These are phyloP conservation scores for Obelidium mucronatum DNA, from an alignment of 192 early-diverging fungal species.

Conservation along the genomic window DNA sequence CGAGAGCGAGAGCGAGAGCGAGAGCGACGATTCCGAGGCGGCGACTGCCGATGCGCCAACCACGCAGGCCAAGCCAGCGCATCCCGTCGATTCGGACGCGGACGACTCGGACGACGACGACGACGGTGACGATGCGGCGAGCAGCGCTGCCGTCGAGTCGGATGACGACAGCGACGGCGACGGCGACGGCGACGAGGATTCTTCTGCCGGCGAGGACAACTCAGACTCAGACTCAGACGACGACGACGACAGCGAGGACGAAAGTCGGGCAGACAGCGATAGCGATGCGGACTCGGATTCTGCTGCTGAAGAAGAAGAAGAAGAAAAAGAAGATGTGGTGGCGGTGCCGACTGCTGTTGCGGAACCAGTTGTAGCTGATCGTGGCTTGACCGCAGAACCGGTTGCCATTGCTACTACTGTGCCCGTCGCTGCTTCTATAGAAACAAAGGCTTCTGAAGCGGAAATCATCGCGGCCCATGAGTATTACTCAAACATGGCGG, in stretches of 20 bases:
- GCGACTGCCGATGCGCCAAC: neutral
- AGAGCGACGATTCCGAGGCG: neutral
- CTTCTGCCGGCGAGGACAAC: too few species aligned
- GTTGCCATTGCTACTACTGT: neutral
- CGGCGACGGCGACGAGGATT: neutral
- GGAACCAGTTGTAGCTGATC: neutral
- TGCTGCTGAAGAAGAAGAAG: neutral
- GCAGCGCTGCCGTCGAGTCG: neutral
- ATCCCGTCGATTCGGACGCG: neutral
- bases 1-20: neutral
- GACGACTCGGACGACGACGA: neutral
- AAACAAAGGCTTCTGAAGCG: neutral
- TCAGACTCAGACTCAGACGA: slow-evolving; percentile 8
- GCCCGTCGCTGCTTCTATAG: neutral
- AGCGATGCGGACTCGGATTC: neutral
- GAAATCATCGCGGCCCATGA: neutral
- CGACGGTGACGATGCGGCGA: neutral
- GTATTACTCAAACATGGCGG: neutral
- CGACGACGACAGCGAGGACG: neutral
- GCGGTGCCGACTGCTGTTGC: slow-evolving; percentile 2
- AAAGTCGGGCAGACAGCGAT: neutral
- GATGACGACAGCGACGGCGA: neutral
- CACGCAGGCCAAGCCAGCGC: too few species aligned
- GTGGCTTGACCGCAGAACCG: neutral
- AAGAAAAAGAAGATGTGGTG: neutral